Base-by-base conservation (phyloP, 2,329 filamentous ascomycete genomes). In the Coniochaeta ligniaria region DNA sequence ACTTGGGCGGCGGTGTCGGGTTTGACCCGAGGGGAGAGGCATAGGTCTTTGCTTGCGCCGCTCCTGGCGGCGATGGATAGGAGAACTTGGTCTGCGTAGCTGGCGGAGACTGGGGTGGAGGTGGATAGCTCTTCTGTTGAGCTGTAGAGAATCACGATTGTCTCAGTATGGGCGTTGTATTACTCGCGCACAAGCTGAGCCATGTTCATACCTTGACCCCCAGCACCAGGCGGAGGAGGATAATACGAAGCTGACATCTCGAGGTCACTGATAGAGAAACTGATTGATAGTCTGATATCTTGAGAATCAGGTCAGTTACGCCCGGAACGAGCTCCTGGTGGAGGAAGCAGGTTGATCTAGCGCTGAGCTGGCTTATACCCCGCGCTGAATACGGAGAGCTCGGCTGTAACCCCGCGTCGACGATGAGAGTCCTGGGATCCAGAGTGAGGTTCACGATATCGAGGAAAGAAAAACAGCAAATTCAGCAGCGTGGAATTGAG, bases 41-140 rank as follows among this genome's bases (percentile, higher is more conserved):
- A 50, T 75, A 78, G 28, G 68, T 69, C 59, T 67, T 71, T 59
- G 72, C 70, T 59, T 71, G 69, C 1, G 61, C 60, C n/a, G 58
- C 60, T 60, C 58, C 61, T 9, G 71, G 70, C 20, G 71, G 71
- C 22, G 72, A 60, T n/a, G 69, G 68, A 59, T 74, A 75, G 8
- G 72, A 73, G 63, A 75, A 74, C 61, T 71, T 72, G 60, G 72
- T 73, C 63, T 72, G 68, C 24, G 66, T 69, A 16, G 73, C 72
- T 20, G 73, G 72, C 20, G 73, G 71, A 35, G 72, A 74, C 66
- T 70, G 69, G 36, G 73, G 73, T 57, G 73, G 73, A 35, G 72
- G 71, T 3, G 73, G 72, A 52, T 75, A 74, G 66, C 60, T 72
- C 62, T 66, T 68, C 59, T 65, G 62, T 4, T 64, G 67, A 59